phyloP scores from a whole-genome alignment of 768 basidiomycete genomes.

The Suillus cothurnatus region DNA sequence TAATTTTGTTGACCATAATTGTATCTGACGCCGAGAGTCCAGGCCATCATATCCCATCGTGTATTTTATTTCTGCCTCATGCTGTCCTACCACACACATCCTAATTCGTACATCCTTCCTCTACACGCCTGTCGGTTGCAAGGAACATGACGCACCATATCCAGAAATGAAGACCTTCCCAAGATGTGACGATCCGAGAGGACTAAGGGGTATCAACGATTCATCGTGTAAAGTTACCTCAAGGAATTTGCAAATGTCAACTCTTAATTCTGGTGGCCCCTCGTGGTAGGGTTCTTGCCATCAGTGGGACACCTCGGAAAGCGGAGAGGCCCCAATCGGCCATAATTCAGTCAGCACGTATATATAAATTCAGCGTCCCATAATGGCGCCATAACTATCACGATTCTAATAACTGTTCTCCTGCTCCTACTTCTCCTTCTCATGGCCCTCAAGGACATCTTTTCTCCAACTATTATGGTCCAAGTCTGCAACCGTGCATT shows the following conservation, averaged over 20 bases:
- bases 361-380: conserved; percentile 4
- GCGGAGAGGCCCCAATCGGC: conserved; percentile 1
- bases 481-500: conserved; percentile 25
- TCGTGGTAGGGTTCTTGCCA: conserved; percentile 15
- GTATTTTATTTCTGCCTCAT: conserved; percentile 37
- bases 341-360: conserved; percentile 1
- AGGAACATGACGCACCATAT: conserved; percentile 25
- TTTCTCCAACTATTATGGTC: conserved; percentile 29
- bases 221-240: conserved; percentile 31
- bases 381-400: conserved; percentile 1
- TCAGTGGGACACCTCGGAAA: conserved; percentile 12
- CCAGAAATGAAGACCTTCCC: background rate
- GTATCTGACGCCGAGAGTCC: conserved; percentile 18
- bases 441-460: conserved; percentile 6
- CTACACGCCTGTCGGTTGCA: conserved; percentile 18
- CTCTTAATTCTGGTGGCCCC: conserved; percentile 15
- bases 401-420: background rate
- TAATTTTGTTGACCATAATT: conserved; percentile 33
- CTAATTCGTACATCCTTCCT: conserved; percentile 18
- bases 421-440: background rate
- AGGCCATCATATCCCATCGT: conserved; percentile 17
- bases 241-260: conserved; percentile 14
- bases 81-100: conserved; percentile 24
- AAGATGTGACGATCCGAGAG: conserved; percentile 28
- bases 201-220: conserved; percentile 6